These are phyloP conservation scores for Parathielavia appendiculata DNA, from an alignment of 495 filamentous ascomycete genomes.

Conservation along the genomic window DNA sequence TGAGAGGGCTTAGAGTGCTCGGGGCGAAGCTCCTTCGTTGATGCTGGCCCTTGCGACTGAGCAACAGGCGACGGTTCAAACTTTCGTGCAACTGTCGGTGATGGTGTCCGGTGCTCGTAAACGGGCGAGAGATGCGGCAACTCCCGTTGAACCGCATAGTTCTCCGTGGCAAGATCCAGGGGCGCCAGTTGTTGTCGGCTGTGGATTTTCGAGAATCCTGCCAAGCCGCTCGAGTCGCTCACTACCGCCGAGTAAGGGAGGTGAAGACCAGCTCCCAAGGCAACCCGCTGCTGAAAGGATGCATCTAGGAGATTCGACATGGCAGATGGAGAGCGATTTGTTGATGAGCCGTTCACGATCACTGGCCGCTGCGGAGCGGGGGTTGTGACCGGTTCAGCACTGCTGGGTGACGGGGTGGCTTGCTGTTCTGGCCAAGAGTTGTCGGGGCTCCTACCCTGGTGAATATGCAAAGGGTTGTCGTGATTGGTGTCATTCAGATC, in stretches of 20 bases:
- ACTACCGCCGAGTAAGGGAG: conserved; percentile 20
- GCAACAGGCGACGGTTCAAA: conserved; percentile 28
- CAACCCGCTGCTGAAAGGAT: conserved; percentile 32
- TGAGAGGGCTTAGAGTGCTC: conserved; percentile 17
- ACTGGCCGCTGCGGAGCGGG: conserved; percentile 39
- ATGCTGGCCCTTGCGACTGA: conserved; percentile 3
- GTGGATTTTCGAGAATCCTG: conserved; percentile 29
- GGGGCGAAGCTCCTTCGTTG: conserved; percentile 16
- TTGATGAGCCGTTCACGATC: conserved; percentile 47
- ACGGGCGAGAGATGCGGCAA: conserved; percentile 50
- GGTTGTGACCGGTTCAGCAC: conserved; percentile 27
- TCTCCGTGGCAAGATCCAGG: conserved; percentile 42
- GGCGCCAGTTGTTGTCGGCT: conserved; percentile 40
- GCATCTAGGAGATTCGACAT: conserved; percentile 19
- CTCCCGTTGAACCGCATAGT: conserved; percentile 32
- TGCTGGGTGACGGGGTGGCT: conserved; percentile 14
- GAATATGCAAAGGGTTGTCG: conserved; percentile 41
- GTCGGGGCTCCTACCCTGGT: conserved; percentile 28
- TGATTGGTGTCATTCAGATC: conserved; percentile 26
- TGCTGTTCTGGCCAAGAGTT: conserved; percentile 22
- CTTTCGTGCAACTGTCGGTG: conserved; percentile 41
- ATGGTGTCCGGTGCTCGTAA: conserved; percentile 50
- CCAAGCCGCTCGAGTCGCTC: conserved; percentile 21
- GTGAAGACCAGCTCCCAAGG: conserved; percentile 22
- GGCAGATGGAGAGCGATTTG: conserved; percentile 23